These are phyloP conservation scores for Talaromyces albobiverticillius DNA, from an alignment of 2,329 filamentous ascomycete genomes.

Conservation along the genomic window DNA sequence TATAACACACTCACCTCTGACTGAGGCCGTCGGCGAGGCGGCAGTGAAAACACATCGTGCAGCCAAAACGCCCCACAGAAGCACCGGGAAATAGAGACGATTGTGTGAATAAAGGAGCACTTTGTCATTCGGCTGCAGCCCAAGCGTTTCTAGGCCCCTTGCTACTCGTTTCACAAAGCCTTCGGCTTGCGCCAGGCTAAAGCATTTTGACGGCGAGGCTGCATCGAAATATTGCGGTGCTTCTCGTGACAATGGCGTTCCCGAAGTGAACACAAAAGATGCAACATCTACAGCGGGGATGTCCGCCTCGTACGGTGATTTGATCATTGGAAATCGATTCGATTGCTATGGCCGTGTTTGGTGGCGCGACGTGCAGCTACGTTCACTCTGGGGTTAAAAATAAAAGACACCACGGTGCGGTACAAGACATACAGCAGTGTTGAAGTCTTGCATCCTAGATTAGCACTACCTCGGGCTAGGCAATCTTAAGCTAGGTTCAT, in stretches of 20 bases:
- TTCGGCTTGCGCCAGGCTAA: constrained; percentile 15
- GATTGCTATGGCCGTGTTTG: too few species aligned
- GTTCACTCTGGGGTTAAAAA: too few species aligned
- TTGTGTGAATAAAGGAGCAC: constrained; percentile 16
- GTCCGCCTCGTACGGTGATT: constrained; percentile 14
- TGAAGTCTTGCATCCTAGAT: too few species aligned
- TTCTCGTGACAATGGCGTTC: constrained; percentile 3
- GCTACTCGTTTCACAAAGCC: constrained; percentile 13
- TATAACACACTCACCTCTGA: constrained; percentile 7
- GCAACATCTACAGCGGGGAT: constrained; percentile 14
- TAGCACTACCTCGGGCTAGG: too few species aligned
- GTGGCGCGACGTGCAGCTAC: too few species aligned
- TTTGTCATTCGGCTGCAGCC: constrained; percentile 9
- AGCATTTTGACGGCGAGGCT: constrained; percentile 12
- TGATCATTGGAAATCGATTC: too few species aligned
- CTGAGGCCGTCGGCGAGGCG: constrained; percentile 1
- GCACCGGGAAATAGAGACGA: constrained; percentile 13
- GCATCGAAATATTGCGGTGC: constrained; percentile 18
- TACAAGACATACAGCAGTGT: too few species aligned
- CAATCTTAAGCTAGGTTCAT: too few species aligned
- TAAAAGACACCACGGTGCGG: too few species aligned
- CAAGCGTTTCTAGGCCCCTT: constrained; percentile 11
- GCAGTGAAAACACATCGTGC: constrained; percentile 9
- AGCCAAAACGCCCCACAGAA: not conserved
- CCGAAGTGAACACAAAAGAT: constrained; percentile 16